A percentile compares a stretch with the other conserved stretches of the same genome.
Evolutionary conservation across 768 basidiomycete genomes (phyloP).

Genomic region (Suillus fuscotomentosus): DNA sequence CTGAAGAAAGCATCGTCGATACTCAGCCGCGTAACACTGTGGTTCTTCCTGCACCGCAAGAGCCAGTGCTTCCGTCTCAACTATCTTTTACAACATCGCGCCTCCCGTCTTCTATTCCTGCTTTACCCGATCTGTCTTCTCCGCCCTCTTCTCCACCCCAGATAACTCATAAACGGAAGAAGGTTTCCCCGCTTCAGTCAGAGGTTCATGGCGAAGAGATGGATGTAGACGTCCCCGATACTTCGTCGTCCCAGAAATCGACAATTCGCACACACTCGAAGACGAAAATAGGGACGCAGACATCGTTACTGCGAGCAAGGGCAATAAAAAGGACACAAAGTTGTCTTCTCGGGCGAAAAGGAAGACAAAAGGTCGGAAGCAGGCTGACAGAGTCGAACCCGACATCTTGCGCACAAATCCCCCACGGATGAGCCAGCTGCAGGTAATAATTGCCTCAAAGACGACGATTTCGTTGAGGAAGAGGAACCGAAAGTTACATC

Average conservation of each 20-base stretch:
- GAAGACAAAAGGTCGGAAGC: slow-evolving; percentile 27
- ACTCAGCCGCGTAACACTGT: slow-evolving; percentile 15
- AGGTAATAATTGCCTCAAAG: neutral
- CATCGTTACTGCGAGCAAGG: slow-evolving; percentile 3
- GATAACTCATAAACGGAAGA: slow-evolving; percentile 26
- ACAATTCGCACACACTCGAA: neutral
- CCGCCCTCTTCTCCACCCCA: slow-evolving; percentile 25
- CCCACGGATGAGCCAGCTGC: neutral
- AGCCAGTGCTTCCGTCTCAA: slow-evolving; percentile 26
- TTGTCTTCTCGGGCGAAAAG: slow-evolving; percentile 23
- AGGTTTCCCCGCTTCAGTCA: slow-evolving; percentile 9
- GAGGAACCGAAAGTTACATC: neutral
- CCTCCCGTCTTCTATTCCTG: slow-evolving; percentile 21
- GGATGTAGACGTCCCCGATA: slow-evolving; percentile 7
- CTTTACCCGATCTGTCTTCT: slow-evolving; percentile 18
- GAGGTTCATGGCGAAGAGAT: slow-evolving; percentile 16
- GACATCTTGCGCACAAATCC: slow-evolving; percentile 9
- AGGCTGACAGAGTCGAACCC: slow-evolving; percentile 17
- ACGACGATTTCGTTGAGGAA: slow-evolving; percentile 3
- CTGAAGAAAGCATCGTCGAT: slow-evolving; percentile 11
- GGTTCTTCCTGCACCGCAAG: slow-evolving; percentile 34
- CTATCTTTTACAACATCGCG: slow-evolving; percentile 31
- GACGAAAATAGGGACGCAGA: neutral
- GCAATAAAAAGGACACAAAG: slow-evolving; percentile 21
- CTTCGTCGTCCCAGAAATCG: neutral